These are phyloP conservation scores for Corynespora cassiicola DNA, from an alignment of 2,329 filamentous ascomycete species.

Conservation along the genomic window DNA sequence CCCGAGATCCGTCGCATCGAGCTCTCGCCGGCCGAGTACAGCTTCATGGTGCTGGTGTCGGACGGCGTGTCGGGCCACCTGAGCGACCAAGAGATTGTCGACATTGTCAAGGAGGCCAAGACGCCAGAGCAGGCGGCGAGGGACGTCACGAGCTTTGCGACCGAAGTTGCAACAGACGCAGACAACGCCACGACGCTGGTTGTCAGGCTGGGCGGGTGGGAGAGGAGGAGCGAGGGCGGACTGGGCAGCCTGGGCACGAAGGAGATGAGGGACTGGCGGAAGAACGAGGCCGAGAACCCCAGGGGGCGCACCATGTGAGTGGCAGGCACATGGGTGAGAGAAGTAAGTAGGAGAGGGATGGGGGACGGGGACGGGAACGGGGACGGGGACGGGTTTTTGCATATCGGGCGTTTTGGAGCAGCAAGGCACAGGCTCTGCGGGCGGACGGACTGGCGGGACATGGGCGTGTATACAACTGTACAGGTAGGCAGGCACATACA, in stretches of 20 bases:
- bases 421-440: slow-evolving; percentile 8
- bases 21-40: slow-evolving; percentile 81
- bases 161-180: slow-evolving; percentile 73
- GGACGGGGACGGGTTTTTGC: slow-evolving; percentile 1
- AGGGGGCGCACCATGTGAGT: slow-evolving; percentile 64
- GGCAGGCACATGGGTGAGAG: not conserved
- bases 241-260: slow-evolving; percentile 89
- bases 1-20: slow-evolving; percentile 85
- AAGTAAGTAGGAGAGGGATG: not conserved
- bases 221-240: slow-evolving; percentile 79
- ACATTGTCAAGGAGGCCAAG: slow-evolving; percentile 90
- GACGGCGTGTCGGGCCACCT: slow-evolving; percentile 90
- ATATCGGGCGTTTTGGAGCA: slow-evolving; percentile 3
- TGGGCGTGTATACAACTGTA: not conserved
- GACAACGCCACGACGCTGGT: slow-evolving; percentile 71
- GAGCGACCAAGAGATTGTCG: slow-evolving; percentile 92
- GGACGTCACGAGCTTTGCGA: slow-evolving; percentile 84
- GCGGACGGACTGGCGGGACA: slow-evolving; percentile 1
- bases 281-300: slow-evolving; percentile 81
- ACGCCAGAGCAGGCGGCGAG: slow-evolving; percentile 86
- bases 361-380: not conserved
- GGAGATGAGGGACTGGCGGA: slow-evolving; percentile 85
- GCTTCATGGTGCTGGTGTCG: slow-evolving; percentile 85
- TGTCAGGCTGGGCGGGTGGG: slow-evolving; percentile 69
- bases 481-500: too few species aligned